A percentile compares a stretch with the other conserved stretches of the same genome.
Conservation (phyloP, 139 green algal genomes). For the Auxenochlorella pyrenoidosa region DNA sequence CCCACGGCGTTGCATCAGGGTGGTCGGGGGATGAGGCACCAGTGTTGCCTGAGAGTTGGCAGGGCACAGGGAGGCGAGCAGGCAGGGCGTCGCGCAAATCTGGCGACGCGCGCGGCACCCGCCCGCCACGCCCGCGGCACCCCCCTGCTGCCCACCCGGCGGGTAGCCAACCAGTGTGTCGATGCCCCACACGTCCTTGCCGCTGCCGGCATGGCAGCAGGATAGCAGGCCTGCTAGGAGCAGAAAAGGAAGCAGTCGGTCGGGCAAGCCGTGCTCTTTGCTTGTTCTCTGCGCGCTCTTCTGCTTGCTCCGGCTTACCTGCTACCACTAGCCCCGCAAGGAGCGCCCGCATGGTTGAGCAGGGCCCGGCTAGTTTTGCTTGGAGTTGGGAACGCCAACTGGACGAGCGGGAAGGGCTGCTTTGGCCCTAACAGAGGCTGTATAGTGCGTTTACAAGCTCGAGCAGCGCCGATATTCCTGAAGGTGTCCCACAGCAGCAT, state of each 20-base stretch:
- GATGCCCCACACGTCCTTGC: conserved; percentile 42
- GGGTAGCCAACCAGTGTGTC: conserved; percentile 45
- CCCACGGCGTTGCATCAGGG: neutral
- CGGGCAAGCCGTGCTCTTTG: neutral
- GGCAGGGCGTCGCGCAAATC: too few species aligned
- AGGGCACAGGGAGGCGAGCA: neutral
- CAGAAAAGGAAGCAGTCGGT: neutral
- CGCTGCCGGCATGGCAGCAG: neutral
- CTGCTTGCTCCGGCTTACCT: neutral
- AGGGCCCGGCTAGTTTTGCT: neutral
- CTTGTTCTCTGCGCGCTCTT: neutral
- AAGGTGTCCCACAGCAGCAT: neutral
- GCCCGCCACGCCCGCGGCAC: neutral
- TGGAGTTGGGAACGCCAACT: too few species aligned
- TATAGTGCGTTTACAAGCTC: neutral
- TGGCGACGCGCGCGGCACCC: neutral
- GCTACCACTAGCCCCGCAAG: neutral
- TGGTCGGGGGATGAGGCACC: too few species aligned
- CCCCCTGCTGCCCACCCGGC: neutral
- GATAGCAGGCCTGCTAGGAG: conserved; percentile 20
- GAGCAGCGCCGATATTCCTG: too few species aligned
- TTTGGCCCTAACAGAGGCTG: too few species aligned
- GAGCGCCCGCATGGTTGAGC: neutral
- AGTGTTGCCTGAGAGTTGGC: neutral
- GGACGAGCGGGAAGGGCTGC: neutral